A percentile compares a stretch with the other conserved stretches of the same genome.
phyloP scores from a whole-genome alignment of 352 stramenopile species.

The Pythium angustatum region DNA sequence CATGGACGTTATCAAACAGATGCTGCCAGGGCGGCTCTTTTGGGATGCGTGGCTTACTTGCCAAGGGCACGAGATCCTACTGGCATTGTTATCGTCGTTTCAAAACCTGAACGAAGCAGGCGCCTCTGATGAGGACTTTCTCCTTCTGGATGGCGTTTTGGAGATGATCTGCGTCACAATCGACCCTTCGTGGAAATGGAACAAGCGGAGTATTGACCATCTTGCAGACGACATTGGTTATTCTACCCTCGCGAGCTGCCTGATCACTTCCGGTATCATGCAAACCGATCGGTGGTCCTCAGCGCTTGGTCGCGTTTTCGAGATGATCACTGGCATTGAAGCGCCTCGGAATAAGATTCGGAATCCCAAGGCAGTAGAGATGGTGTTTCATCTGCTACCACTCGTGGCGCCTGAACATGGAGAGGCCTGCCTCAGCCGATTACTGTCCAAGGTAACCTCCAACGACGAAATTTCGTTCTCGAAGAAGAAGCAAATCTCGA shows the following conservation, averaged over 20 bases:
- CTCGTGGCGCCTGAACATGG: conserved; percentile 32
- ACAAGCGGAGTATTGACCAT: conserved; percentile 36
- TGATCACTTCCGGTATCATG: conserved; percentile 54
- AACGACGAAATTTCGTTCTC: conserved; percentile 45
- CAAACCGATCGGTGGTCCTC: conserved; percentile 33
- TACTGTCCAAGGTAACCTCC: conserved; percentile 49
- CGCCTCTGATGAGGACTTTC: conserved; percentile 31
- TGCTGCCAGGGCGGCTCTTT: conserved; percentile 47
- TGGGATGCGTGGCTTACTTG: conserved; percentile 49
- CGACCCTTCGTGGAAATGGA: conserved; percentile 31
- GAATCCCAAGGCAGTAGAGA: conserved; percentile 56
- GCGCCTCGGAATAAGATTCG: conserved; percentile 50
- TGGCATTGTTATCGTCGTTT: conserved; percentile 62
- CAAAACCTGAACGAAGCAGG: conserved; percentile 24
- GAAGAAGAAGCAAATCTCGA: conserved; percentile 48
- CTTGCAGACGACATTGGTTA: conserved; percentile 50
- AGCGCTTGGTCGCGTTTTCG: conserved; percentile 55
- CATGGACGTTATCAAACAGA: conserved; percentile 44
- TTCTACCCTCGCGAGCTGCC: conserved; percentile 53
- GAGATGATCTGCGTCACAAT: conserved; percentile 51
- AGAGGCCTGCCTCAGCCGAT: conserved; percentile 35
- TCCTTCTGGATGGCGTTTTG: conserved; percentile 56
- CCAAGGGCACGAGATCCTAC: conserved; percentile 61
- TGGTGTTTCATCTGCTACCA: conserved; percentile 53
- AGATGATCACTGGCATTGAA: conserved; percentile 49